These are phyloP conservation scores for Xylaria sp. DNA, from an alignment of 2,329 filamentous ascomycete genomes.

Conservation along the genomic window DNA sequence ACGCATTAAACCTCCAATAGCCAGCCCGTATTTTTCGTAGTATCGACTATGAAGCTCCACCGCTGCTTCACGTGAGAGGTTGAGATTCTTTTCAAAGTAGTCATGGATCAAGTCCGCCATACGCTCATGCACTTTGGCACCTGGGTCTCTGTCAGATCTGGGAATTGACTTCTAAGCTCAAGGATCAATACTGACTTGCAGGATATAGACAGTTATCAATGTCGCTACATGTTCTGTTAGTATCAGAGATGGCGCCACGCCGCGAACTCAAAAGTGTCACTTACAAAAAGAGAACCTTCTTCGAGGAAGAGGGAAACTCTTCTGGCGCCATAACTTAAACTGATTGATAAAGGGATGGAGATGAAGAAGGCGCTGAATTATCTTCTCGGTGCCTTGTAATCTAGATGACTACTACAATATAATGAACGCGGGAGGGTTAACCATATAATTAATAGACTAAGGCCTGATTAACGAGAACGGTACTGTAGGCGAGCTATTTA, in stretches of 20 bases:
- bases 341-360: background rate
- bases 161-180: background rate
- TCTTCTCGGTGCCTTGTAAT: background rate
- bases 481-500: slow-evolving; percentile 23
- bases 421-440: background rate
- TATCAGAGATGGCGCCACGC: too few species aligned
- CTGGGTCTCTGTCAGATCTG: slow-evolving; percentile 13
- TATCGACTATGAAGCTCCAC: slow-evolving; percentile 29
- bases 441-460: background rate
- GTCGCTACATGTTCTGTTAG: slow-evolving; percentile 24
- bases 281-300: slow-evolving; percentile 38
- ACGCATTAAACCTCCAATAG: slow-evolving; percentile 29
- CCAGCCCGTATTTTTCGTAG: slow-evolving; percentile 33
- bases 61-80: slow-evolving; percentile 26
- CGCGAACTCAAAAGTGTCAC: background rate
- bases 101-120: slow-evolving; percentile 37
- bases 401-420: background rate
- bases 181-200: slow-evolving; percentile 22
- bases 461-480: background rate
- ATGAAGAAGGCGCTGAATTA: background rate
- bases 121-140: slow-evolving; percentile 30
- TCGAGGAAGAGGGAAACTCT: slow-evolving; percentile 22
- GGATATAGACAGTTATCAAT: slow-evolving; percentile 36
- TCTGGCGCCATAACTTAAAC: slow-evolving; percentile 23
- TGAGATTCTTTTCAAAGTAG: slow-evolving; percentile 32